Percentiles rank a stretch among this genome's conserved stretches.
Conservation (phyloP, 129 eudicot species). For the Flaveria robusta region DNA sequence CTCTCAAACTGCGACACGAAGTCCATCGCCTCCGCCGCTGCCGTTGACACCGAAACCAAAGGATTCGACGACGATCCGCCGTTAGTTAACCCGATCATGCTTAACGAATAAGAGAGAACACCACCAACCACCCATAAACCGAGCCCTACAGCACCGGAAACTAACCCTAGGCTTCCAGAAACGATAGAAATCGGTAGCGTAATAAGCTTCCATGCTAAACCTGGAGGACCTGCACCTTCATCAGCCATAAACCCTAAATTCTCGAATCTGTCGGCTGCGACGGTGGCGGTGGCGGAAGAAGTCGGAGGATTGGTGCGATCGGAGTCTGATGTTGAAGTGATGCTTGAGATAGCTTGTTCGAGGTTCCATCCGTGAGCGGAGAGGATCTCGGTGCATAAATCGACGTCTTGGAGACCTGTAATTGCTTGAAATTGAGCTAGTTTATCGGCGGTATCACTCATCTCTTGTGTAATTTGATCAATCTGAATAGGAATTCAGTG, state of each 20-base stretch:
- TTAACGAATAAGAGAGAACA: slow-evolving; percentile 63
- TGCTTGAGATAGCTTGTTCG: slow-evolving; percentile 68
- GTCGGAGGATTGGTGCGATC: slow-evolving; percentile 23
- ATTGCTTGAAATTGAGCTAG: slow-evolving; percentile 86
- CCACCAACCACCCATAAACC: slow-evolving; percentile 94
- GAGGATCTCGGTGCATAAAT: slow-evolving; percentile 88
- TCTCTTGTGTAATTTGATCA: slow-evolving; percentile 21
- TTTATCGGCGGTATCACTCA: slow-evolving; percentile 71
- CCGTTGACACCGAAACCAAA: slow-evolving; percentile 53
- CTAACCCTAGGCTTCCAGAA: slow-evolving; percentile 79
- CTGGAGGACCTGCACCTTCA: slow-evolving; percentile 46
- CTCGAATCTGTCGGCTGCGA: slow-evolving; percentile 14
- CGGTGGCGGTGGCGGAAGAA: slow-evolving; percentile 27
- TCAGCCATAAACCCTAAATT: slow-evolving; percentile 35
- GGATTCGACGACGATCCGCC: slow-evolving; percentile 45
- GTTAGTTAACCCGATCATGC: slow-evolving; percentile 57
- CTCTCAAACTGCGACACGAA: slow-evolving; percentile 73
- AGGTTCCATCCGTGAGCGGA: slow-evolving; percentile 93
- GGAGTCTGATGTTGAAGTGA: slow-evolving; percentile 45
- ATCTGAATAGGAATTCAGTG: not conserved
- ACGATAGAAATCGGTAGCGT: slow-evolving; percentile 83
- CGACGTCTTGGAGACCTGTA: slow-evolving; percentile 81
- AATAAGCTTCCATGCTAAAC: slow-evolving; percentile 77
- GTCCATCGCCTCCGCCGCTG: slow-evolving; percentile 69
- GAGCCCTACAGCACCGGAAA: slow-evolving; percentile 76